These are phyloP conservation scores for Hyaloscypha finlandica DNA, from an alignment of 495 filamentous ascomycete species.

Conservation along the genomic window DNA sequence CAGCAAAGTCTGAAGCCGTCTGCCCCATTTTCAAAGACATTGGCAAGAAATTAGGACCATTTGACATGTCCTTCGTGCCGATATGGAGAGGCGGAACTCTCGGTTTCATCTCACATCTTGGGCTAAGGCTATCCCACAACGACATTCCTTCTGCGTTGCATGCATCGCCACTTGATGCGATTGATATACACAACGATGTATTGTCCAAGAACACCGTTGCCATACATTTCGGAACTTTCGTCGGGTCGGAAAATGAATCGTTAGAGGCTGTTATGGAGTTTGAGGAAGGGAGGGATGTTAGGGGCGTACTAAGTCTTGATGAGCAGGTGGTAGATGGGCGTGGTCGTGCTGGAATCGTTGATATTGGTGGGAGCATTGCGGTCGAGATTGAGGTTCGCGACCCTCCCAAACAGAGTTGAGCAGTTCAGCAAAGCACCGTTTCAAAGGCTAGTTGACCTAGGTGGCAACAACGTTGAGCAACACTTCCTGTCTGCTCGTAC, in stretches of 20 bases:
- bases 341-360: constrained; percentile 22
- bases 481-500: too few relatives aligned
- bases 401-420: not conserved
- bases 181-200: constrained; percentile 60
- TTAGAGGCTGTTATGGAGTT: constrained; percentile 28
- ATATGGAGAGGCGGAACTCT: constrained; percentile 66
- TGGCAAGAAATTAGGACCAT: constrained; percentile 76
- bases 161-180: constrained; percentile 80
- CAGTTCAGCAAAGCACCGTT: not conserved
- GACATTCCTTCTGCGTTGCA: constrained; percentile 75
- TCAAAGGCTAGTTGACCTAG: too few relatives aligned
- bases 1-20: constrained; percentile 58
- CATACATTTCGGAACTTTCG: constrained; percentile 29
- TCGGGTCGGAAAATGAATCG: constrained; percentile 25
- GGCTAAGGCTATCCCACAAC: constrained; percentile 47
- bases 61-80: constrained; percentile 90
- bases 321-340: not conserved
- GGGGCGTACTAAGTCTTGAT: constrained; percentile 10
- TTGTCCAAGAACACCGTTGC: constrained; percentile 18
- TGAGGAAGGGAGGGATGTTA: constrained; percentile 15
- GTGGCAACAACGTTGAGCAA: too few relatives aligned
- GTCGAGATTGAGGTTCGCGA: constrained; percentile 14
- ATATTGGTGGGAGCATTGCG: constrained; percentile 28
- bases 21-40: constrained; percentile 89
- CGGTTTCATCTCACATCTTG: constrained; percentile 23